These are phyloP conservation scores for Hypoxylon sp. DNA, from an alignment of 2,329 filamentous ascomycete genomes.

Conservation along the genomic window DNA sequence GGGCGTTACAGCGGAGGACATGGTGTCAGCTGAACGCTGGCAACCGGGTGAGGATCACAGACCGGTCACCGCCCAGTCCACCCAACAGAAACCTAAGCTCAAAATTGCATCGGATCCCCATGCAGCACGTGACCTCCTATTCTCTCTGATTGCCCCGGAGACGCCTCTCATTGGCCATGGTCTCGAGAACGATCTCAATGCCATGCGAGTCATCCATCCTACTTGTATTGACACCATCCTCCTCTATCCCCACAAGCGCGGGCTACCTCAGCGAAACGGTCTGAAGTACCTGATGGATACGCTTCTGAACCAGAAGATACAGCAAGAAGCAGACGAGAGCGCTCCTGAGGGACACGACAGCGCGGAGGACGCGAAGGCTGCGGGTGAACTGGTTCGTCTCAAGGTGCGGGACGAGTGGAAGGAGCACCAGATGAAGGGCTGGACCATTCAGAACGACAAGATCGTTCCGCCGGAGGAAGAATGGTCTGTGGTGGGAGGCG, in stretches of 20 bases:
- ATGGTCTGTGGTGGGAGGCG: conserved; percentile 45
- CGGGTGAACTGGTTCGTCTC: conserved; percentile 85
- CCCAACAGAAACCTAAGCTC: conserved; percentile 69
- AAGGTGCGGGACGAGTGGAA: conserved; percentile 81
- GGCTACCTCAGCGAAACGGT: conserved; percentile 82
- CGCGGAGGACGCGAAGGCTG: conserved; percentile 89
- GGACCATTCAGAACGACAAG: conserved; percentile 70
- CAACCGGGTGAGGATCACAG: conserved; percentile 51
- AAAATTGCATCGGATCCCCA: conserved; percentile 83
- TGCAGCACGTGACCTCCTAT: conserved; percentile 82
- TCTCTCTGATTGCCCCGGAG: conserved; percentile 78
- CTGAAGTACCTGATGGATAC: conserved; percentile 81
- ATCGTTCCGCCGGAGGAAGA: conserved; percentile 58
- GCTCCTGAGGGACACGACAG: conserved; percentile 84
- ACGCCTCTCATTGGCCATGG: conserved; percentile 94
- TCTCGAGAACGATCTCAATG: conserved; percentile 95
- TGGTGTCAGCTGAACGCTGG: conserved; percentile 76
- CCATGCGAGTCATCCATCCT: conserved; percentile 85
- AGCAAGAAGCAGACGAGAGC: conserved; percentile 70
- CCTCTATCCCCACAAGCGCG: conserved; percentile 82
- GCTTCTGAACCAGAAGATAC: conserved; percentile 83
- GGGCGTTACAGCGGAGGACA: conserved; percentile 84
- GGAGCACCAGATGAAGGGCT: conserved; percentile 75
- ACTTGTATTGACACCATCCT: conserved; percentile 88
- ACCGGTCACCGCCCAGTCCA: conserved; percentile 48